phyloP scores from a whole-genome alignment of 2,329 filamentous ascomycete genomes.

The Stemphylium beticola region DNA sequence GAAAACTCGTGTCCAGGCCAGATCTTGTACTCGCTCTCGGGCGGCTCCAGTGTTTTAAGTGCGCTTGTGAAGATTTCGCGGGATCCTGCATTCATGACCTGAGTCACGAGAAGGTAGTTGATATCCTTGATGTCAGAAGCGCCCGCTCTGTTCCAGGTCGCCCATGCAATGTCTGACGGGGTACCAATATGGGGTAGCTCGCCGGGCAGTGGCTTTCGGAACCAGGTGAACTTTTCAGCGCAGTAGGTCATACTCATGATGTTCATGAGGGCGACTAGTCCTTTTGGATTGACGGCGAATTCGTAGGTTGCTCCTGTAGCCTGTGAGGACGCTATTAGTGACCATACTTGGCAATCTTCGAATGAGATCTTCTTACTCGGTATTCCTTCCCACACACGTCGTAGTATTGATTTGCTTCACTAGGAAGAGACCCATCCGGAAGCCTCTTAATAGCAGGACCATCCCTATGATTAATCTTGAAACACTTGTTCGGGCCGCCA shows the following conservation, averaged over 20 bases:
- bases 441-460: conserved; percentile 15
- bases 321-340: background rate
- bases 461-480: conserved; percentile 14
- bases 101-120: conserved; percentile 18
- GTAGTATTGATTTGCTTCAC: conserved; percentile 11
- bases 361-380: conserved; percentile 1
- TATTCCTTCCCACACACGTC: conserved; percentile 17
- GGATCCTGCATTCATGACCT: conserved; percentile 12
- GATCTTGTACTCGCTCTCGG: conserved; percentile 9
- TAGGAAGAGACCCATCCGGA: conserved; percentile 9
- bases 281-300: conserved; percentile 9
- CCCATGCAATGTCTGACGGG: conserved; percentile 17
- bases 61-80: conserved; percentile 6
- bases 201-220: background rate
- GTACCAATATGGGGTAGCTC: conserved; percentile 16
- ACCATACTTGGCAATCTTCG: too few species aligned
- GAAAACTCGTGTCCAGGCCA: conserved; percentile 18
- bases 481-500: conserved; percentile 17
- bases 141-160: conserved; percentile 15
- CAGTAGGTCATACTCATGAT: conserved; percentile 8
- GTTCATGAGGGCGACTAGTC: conserved; percentile 12
- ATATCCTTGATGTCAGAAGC: background rate
- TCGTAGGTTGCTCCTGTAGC: conserved; percentile 14
- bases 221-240: conserved; percentile 12
- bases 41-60: background rate